Percentiles rank a stretch among this genome's conserved stretches.
Evolutionary conservation across 257 asterid genomes (phyloP).

Genomic region (Nemophila menziesii): DNA sequence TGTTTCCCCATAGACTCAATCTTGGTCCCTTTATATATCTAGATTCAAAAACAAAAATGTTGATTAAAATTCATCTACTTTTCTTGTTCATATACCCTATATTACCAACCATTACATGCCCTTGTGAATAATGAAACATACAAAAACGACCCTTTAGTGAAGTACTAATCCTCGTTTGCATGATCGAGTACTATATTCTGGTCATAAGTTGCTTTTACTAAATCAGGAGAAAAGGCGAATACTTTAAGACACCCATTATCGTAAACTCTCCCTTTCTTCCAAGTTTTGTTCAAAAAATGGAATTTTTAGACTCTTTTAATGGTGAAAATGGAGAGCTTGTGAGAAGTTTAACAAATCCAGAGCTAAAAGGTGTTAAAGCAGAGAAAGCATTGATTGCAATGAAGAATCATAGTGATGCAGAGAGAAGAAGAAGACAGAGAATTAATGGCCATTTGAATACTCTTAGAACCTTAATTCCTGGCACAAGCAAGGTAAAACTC

Average conservation of each 20-base stretch:
- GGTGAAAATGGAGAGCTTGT: slow-evolving; percentile 55
- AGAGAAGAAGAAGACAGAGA: slow-evolving; percentile 69
- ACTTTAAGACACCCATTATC: slow-evolving; percentile 1
- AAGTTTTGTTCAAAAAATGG: slow-evolving; percentile 24
- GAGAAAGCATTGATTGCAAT: slow-evolving; percentile 72
- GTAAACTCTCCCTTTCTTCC: background rate
- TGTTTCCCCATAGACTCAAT: background rate
- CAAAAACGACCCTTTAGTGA: too few species aligned
- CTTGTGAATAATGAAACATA: background rate
- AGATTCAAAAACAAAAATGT: background rate
- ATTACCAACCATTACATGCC: background rate
- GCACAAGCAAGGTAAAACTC: slow-evolving; percentile 46
- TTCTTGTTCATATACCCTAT: background rate
- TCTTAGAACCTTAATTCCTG: slow-evolving; percentile 59
- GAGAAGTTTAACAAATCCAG: slow-evolving; percentile 36
- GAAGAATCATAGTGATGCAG: slow-evolving; percentile 79
- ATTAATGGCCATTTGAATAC: slow-evolving; percentile 67
- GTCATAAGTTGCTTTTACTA: slow-evolving; percentile 5
- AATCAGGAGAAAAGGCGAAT: slow-evolving; percentile 1
- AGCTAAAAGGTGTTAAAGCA: slow-evolving; percentile 30
- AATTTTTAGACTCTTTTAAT: slow-evolving; percentile 25
- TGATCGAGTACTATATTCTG: slow-evolving; percentile 1
- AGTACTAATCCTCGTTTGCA: slow-evolving; percentile 3
- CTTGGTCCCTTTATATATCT: background rate
- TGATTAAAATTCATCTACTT: background rate